Conservation (phyloP, 352 stramenopile genomes). For the Globisporangium abappressorium region DNA sequence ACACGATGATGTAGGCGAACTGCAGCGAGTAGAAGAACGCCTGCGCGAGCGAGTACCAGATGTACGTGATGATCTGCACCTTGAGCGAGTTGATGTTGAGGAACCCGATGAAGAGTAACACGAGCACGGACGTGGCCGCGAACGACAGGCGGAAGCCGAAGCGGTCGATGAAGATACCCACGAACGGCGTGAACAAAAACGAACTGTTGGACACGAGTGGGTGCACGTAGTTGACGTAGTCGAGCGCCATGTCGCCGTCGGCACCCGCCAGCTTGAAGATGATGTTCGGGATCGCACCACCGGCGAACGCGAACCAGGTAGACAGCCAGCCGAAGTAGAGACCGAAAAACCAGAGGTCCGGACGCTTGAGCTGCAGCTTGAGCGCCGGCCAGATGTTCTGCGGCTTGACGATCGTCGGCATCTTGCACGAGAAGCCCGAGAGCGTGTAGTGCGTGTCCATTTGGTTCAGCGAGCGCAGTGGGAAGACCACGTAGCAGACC, state of each 20-base stretch:
- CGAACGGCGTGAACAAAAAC: conserved; percentile 26
- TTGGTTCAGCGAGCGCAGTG: conserved; percentile 22
- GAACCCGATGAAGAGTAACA: conserved; percentile 24
- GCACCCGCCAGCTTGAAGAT: conserved; percentile 19
- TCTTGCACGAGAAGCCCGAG: conserved; percentile 21
- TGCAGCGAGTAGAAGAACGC: conserved; percentile 28
- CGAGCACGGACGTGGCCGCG: conserved; percentile 16
- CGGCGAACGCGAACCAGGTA: conserved; percentile 25
- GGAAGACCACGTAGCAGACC: conserved; percentile 29
- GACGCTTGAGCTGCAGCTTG: conserved; percentile 17
- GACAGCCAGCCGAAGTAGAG: conserved; percentile 34
- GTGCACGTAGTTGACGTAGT: conserved; percentile 29
- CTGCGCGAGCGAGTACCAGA: conserved; percentile 27
- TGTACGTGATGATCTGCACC: conserved; percentile 22
- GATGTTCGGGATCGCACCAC: conserved; percentile 27
- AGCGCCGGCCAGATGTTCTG: conserved; percentile 20
- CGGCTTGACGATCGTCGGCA: conserved; percentile 18
- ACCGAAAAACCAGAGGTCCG: conserved; percentile 28
- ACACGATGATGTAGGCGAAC: conserved; percentile 35
- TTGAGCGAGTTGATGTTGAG: conserved; percentile 25
- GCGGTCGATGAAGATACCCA: conserved; percentile 26
- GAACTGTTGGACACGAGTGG: conserved; percentile 26
- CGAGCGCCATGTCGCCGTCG: conserved; percentile 4
- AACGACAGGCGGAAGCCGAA: conserved; percentile 26
- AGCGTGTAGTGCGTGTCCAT: conserved; percentile 17